A percentile compares a stretch with the other conserved stretches of the same genome.
These are phyloP conservation scores for Trichoderma lentiforme DNA, from an alignment of 2,329 filamentous ascomycete genomes.

Conservation along the genomic window DNA sequence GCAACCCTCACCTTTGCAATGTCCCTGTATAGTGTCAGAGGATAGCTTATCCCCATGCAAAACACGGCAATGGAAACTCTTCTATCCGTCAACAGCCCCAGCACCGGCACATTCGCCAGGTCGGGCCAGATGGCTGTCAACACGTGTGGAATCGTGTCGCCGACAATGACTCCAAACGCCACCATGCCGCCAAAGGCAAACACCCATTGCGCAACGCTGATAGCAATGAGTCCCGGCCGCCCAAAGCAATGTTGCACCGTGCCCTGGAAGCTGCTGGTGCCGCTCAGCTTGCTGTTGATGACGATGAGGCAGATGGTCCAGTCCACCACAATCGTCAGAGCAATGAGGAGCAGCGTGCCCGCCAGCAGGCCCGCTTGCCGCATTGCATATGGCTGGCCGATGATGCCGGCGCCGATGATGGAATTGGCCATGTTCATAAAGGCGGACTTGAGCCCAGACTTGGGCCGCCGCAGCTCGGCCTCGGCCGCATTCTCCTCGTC, in stretches of 20 bases:
- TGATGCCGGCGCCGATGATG: slow-evolving; percentile 79
- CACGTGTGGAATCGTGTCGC: slow-evolving; percentile 93
- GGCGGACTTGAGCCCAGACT: slow-evolving; percentile 79
- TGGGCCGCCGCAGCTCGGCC: slow-evolving; percentile 63
- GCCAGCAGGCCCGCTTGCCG: slow-evolving; percentile 82
- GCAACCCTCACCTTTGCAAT: slow-evolving; percentile 76
- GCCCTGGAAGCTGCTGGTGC: slow-evolving; percentile 89
- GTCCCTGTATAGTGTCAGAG: slow-evolving; percentile 88
- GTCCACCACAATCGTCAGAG: slow-evolving; percentile 80
- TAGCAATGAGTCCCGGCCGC: slow-evolving; percentile 79
- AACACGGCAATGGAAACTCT: slow-evolving; percentile 85
- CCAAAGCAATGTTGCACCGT: slow-evolving; percentile 97
- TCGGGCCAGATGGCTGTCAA: slow-evolving; percentile 77
- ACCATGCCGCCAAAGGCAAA: slow-evolving; percentile 99
- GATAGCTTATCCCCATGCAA: slow-evolving; percentile 80
- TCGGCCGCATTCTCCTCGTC: slow-evolving; percentile 43
- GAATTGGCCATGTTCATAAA: slow-evolving; percentile 99
- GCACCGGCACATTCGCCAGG: slow-evolving; percentile 66
- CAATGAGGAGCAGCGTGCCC: slow-evolving; percentile 73
- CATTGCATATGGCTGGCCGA: slow-evolving; percentile 92
- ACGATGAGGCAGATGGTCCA: slow-evolving; percentile 98
- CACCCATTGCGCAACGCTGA: slow-evolving; percentile 87
- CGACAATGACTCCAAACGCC: slow-evolving; percentile 95
- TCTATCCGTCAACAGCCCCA: slow-evolving; percentile 79
- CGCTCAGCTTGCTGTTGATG: slow-evolving; percentile 94